Evolutionary conservation across 192 early-diverging fungal species (phyloP).

Genomic region (Entomortierella chlamydospora): DNA sequence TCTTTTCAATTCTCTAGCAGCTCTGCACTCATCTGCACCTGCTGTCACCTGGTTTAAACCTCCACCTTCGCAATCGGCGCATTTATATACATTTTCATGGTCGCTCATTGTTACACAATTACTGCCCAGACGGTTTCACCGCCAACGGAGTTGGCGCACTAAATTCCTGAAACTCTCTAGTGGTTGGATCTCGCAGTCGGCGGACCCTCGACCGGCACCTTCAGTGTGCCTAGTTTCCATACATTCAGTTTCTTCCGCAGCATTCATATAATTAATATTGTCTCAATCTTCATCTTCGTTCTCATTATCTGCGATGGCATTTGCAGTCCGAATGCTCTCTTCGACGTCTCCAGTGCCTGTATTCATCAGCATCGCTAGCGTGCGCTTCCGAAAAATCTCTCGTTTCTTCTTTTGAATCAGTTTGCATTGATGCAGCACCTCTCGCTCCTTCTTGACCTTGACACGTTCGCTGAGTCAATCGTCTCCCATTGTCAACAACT

Average conservation of each 20-base stretch:
- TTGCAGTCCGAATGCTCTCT: not conserved
- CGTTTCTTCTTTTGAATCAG: constrained; percentile 33
- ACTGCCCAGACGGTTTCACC: not conserved
- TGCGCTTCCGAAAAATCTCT: constrained; percentile 27
- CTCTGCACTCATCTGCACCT: constrained; percentile 3
- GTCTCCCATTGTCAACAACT: constrained; percentile 38
- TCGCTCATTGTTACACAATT: not conserved
- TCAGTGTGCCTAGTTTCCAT: not conserved
- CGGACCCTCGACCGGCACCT: not conserved
- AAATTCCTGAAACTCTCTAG: too few relatives aligned
- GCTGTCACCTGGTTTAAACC: constrained; percentile 17
- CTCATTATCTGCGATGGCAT: constrained; percentile 5
- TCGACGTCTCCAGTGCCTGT: not conserved
- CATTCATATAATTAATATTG: not conserved
- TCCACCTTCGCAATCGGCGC: constrained; percentile 16
- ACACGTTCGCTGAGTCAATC: constrained; percentile 31
- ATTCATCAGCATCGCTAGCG: constrained; percentile 11
- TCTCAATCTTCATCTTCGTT: constrained; percentile 8
- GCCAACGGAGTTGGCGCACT: not conserved
- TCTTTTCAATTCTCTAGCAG: not conserved
- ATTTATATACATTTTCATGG: constrained; percentile 2
- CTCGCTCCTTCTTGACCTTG: constrained; percentile 2
- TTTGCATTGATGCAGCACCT: constrained; percentile 9
- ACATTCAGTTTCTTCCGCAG: not conserved
- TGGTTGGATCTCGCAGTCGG: not conserved